Percentiles rank a stretch among this genome's conserved stretches.
Conservation (phyloP, 176 grass and related monocot species). For the Cenchrus purpureus region DNA sequence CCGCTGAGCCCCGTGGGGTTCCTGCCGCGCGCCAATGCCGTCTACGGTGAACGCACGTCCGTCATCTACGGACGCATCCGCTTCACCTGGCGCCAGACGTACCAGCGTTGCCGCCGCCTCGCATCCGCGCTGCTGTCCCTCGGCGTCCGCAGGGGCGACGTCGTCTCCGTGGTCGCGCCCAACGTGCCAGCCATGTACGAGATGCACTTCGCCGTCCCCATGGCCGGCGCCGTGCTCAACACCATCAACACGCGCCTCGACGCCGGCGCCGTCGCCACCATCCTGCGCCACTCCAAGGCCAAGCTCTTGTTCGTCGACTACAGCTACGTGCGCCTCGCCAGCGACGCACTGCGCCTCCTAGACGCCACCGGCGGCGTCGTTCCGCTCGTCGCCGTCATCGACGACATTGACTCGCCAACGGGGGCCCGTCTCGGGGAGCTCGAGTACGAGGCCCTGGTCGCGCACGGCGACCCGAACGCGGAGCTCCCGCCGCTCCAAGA, state of each 20-base stretch:
- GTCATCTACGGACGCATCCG: conserved; percentile 66
- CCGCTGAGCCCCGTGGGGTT: conserved; percentile 68
- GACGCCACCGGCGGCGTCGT: conserved; percentile 3
- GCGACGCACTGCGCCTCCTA: conserved; percentile 58
- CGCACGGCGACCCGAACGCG: conserved; percentile 24
- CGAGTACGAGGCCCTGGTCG: conserved; percentile 62
- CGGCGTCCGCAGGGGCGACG: conserved; percentile 62
- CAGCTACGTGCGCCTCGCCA: conserved; percentile 54
- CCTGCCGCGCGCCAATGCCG: conserved; percentile 57
- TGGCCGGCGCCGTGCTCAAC: conserved; percentile 92
- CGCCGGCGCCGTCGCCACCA: conserved; percentile 55
- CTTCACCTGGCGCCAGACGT: conserved; percentile 76
- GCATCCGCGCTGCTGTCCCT: conserved; percentile 77
- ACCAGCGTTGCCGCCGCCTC: conserved; percentile 74
- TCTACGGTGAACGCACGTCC: conserved; percentile 64
- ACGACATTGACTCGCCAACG: conserved; percentile 57
- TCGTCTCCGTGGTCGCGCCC: conserved; percentile 76
- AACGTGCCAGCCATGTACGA: conserved; percentile 97
- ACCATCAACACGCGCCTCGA: conserved; percentile 87
- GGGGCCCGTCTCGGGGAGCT: conserved; percentile 56
- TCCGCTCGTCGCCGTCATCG: conserved; percentile 59
- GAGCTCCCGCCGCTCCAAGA: conserved; percentile 9
- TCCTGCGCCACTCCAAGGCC: conserved; percentile 62
- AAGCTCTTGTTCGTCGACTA: conserved; percentile 73
- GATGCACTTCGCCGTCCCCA: conserved; percentile 85